Conservation (phyloP, 169 alveolate species). For the Plasmodium adleri region DNA sequence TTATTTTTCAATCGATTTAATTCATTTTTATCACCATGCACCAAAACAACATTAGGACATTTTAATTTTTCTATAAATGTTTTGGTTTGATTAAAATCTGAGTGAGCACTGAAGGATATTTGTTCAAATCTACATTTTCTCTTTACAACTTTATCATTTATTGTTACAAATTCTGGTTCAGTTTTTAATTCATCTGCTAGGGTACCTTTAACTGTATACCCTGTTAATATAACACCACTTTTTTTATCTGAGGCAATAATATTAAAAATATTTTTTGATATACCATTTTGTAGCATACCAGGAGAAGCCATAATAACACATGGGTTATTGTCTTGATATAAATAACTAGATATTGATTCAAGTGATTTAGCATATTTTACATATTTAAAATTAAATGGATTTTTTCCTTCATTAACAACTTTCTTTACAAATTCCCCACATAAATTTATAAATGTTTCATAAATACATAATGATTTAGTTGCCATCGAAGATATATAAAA, state of each 20-base stretch:
- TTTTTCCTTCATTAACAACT: constrained; percentile 87
- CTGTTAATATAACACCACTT: constrained; percentile 97
- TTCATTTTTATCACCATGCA: constrained; percentile 97
- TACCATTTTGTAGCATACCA: constrained; percentile 98
- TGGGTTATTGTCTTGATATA: constrained; percentile 87
- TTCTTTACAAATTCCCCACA: constrained; percentile 95
- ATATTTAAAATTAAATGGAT: constrained; percentile 95
- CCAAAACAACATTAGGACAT: constrained; percentile 96
- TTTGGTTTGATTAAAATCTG: constrained; percentile 96
- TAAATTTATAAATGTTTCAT: constrained; percentile 95
- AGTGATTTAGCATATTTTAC: constrained; percentile 89
- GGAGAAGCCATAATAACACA: constrained; percentile 99
- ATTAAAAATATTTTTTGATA: constrained; percentile 95
- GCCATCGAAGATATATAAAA: constrained; percentile 97
- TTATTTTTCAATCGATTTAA: constrained; percentile 87
- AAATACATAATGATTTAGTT: constrained; percentile 94
- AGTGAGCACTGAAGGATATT: constrained; percentile 96
- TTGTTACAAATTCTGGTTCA: constrained; percentile 91
- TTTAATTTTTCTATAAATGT: constrained; percentile 92
- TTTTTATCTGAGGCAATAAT: constrained; percentile 95
- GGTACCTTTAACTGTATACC: constrained; percentile 98
- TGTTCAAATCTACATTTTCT: constrained; percentile 94
- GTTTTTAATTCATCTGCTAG: constrained; percentile 96
- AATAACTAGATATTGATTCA: constrained; percentile 78
- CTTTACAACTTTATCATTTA: constrained; percentile 87